Conservation (phyloP, 2,329 filamentous ascomycete species). For the Madurella mycetomatis region DNA sequence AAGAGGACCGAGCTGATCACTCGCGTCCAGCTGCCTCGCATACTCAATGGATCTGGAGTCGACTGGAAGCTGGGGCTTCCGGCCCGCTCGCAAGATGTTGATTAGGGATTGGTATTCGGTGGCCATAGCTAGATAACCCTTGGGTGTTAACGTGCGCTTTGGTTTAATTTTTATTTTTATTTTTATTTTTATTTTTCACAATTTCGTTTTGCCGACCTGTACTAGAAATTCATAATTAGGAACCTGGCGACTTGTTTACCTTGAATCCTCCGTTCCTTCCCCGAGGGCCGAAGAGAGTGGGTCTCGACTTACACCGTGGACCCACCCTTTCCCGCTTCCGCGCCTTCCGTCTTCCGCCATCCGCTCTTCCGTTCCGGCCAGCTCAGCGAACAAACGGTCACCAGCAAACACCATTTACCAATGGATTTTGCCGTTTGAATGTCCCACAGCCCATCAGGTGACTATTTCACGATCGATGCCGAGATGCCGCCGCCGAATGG, state of each 20-base stretch:
- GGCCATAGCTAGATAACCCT: slow-evolving; percentile 6
- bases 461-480: too few species aligned
- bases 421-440: background rate
- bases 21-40: slow-evolving; percentile 51
- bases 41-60: slow-evolving; percentile 45
- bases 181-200: too few species aligned
- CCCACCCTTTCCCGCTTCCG: slow-evolving; percentile 9
- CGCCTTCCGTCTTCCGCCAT: slow-evolving; percentile 20
- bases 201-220: too few species aligned
- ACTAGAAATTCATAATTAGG: too few species aligned
- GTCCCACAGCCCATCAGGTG: too few species aligned
- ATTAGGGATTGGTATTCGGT: slow-evolving; percentile 40
- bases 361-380: slow-evolving; percentile 14
- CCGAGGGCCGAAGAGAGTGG: slow-evolving; percentile 1
- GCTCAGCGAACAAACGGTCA: background rate
- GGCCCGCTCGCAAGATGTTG: slow-evolving; percentile 39
- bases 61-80: slow-evolving; percentile 42
- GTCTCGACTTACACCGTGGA: slow-evolving; percentile 2
- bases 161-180: too few species aligned
- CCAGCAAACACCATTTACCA: background rate
- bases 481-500: too few species aligned
- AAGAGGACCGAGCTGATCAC: slow-evolving; percentile 57
- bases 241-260: background rate
- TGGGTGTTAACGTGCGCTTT: too few species aligned
- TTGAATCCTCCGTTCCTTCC: slow-evolving; percentile 1